These are phyloP conservation scores for Torulaspora maleeae DNA, from an alignment of 805 yeast genomes.

Conservation along the genomic window DNA sequence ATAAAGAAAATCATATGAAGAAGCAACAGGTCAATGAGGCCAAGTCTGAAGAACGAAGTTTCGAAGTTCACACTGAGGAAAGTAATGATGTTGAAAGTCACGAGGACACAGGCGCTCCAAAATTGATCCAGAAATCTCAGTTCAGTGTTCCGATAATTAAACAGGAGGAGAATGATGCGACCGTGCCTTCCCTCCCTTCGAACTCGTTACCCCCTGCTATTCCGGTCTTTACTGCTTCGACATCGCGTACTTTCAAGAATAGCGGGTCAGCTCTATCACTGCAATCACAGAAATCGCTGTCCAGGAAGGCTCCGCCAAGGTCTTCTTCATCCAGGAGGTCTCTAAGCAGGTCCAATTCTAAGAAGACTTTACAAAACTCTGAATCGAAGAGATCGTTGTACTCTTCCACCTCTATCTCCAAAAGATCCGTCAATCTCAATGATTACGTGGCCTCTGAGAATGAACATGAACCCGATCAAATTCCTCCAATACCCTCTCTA, in stretches of 20 bases:
- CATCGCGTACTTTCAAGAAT: constrained; percentile 29
- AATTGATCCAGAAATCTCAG: constrained; percentile 29
- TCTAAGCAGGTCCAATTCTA: constrained; percentile 9
- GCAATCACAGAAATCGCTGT: constrained; percentile 16
- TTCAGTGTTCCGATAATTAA: constrained; percentile 28
- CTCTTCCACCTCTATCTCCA: constrained; percentile 34
- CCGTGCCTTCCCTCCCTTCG: constrained; percentile 13
- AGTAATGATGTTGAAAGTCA: neutral
- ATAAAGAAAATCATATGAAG: constrained; percentile 59
- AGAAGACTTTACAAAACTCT: constrained; percentile 28
- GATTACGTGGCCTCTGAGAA: constrained; percentile 23
- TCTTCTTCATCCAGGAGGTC: constrained; percentile 22
- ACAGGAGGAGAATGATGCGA: constrained; percentile 6
- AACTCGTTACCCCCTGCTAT: constrained; percentile 16
- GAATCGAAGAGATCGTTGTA: constrained; percentile 34
- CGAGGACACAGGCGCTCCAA: constrained; percentile 25
- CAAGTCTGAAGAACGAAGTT: neutral
- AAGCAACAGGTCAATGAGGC: constrained; percentile 1
- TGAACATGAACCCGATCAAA: constrained; percentile 1
- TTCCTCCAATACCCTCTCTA: constrained; percentile 22
- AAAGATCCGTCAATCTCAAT: constrained; percentile 33
- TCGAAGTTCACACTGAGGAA: neutral
- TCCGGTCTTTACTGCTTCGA: constrained; percentile 28
- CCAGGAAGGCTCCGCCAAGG: constrained; percentile 8
- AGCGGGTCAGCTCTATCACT: constrained; percentile 21